Percentiles rank a stretch among this genome's conserved stretches.
These are phyloP conservation scores for Barbarea vulgaris DNA, from an alignment of 345 rosid species.

Conservation along the genomic window DNA sequence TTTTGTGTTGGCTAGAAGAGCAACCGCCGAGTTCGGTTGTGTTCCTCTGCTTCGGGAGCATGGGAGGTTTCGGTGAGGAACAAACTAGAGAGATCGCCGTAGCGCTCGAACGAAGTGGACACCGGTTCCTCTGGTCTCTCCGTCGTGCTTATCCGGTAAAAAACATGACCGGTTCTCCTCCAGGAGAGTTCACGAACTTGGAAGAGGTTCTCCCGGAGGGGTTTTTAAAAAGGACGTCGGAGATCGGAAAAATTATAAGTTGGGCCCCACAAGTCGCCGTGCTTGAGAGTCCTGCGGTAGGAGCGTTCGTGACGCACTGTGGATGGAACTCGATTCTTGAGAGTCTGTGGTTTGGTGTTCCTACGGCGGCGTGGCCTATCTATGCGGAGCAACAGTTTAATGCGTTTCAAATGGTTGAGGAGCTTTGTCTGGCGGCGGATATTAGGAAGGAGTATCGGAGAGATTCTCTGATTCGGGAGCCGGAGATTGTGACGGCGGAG, in stretches of 20 bases:
- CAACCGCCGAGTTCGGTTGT: constrained; percentile 56
- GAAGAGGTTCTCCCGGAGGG: constrained; percentile 47
- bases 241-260: constrained; percentile 45
- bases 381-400: constrained; percentile 57
- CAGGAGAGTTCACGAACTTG: constrained; percentile 29
- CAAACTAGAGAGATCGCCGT: constrained; percentile 54
- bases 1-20: constrained; percentile 51
- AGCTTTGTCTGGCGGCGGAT: constrained; percentile 50
- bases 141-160: constrained; percentile 29
- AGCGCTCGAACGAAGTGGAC: constrained; percentile 51
- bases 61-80: constrained; percentile 51
- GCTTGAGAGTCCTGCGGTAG: constrained; percentile 43
- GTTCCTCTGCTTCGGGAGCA: constrained; percentile 71
- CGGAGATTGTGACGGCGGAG: constrained; percentile 34
- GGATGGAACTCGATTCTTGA: constrained; percentile 74
- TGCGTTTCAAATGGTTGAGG: constrained; percentile 53
- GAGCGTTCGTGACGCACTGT: constrained; percentile 63
- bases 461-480: neutral
- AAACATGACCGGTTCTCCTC: constrained; percentile 15
- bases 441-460: constrained; percentile 42
- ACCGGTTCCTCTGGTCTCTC: constrained; percentile 63
- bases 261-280: constrained; percentile 62
- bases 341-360: constrained; percentile 63
- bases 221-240: constrained; percentile 46
- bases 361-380: constrained; percentile 56